Conservation (phyloP, 225 moss, liverwort and hornwort genomes). For the Rhytidiadelphus loreus region DNA sequence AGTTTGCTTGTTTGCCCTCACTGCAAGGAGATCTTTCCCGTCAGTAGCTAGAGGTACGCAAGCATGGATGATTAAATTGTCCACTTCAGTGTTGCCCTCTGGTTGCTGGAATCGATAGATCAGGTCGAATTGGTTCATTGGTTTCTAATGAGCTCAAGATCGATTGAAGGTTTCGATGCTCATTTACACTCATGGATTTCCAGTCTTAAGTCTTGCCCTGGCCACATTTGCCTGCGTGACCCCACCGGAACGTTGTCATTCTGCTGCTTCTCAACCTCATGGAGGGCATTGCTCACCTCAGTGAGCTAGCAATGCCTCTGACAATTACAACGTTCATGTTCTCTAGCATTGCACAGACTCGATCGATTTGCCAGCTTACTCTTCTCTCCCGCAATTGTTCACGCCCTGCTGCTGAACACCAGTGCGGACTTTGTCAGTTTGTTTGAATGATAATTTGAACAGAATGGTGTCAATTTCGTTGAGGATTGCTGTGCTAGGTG, state of each 20-base stretch:
- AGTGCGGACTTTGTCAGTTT: background rate
- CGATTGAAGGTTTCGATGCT: too few relatives aligned
- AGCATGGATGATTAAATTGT: too few relatives aligned
- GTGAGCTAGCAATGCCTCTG: background rate
- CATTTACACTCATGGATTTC: too few relatives aligned
- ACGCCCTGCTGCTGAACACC: background rate
- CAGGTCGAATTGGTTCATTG: too few relatives aligned
- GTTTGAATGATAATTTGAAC: background rate
- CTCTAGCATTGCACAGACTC: background rate
- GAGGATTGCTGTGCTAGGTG: background rate
- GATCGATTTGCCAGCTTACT: background rate
- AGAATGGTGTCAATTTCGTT: background rate
- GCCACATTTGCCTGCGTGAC: too few relatives aligned
- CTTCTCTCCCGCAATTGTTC: background rate
- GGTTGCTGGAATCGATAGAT: too few relatives aligned
- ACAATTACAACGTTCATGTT: background rate
- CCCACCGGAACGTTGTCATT: background rate
- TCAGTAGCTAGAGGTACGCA: too few relatives aligned
- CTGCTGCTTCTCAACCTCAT: background rate
- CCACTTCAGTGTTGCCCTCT: too few relatives aligned
- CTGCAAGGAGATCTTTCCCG: too few relatives aligned
- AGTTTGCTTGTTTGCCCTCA: too few relatives aligned
- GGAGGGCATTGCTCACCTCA: background rate
- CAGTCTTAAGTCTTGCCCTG: too few relatives aligned
- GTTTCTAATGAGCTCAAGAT: too few relatives aligned